phyloP scores from a whole-genome alignment of 495 filamentous ascomycete species.

The Penicillium lagena region DNA sequence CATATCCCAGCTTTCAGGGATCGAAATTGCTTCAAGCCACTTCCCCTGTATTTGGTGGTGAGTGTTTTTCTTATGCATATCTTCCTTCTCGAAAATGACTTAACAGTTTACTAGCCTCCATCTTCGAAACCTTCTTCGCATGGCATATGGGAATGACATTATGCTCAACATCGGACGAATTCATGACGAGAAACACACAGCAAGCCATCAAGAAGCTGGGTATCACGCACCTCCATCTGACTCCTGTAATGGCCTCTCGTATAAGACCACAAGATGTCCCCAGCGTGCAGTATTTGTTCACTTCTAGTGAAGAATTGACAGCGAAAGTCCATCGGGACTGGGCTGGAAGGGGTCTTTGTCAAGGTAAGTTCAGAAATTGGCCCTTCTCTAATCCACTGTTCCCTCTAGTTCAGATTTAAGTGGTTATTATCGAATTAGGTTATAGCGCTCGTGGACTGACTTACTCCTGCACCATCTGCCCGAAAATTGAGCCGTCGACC shows the following conservation, averaged over 20 bases:
- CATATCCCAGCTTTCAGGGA: conserved; percentile 47
- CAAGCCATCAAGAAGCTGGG: conserved; percentile 45
- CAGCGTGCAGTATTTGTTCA: conserved; percentile 58
- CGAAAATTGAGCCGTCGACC: conserved; percentile 33
- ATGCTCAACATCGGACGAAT: conserved; percentile 60
- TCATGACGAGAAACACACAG: conserved; percentile 59
- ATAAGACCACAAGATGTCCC: conserved; percentile 58
- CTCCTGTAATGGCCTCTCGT: conserved; percentile 67
- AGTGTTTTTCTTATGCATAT: conserved; percentile 3
- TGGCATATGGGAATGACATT: conserved; percentile 69
- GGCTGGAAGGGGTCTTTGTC: conserved; percentile 57
- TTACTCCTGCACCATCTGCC: conserved; percentile 65
- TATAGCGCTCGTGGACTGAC: conserved; percentile 71
- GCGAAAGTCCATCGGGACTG: conserved; percentile 58
- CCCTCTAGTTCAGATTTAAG: background rate
- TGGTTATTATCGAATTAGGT: conserved; percentile 19
- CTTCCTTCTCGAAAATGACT: background rate
- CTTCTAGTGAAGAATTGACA: conserved; percentile 65
- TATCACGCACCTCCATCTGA: conserved; percentile 72
- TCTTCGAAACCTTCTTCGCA: conserved; percentile 76
- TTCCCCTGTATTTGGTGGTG: conserved; percentile 64
- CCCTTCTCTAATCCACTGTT: background rate
- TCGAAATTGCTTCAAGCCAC: conserved; percentile 64
- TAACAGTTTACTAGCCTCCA: conserved; percentile 45
- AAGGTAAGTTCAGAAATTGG: conserved; percentile 37